Conservation (phyloP, 2,329 filamentous ascomycete genomes). For the Aureobasidium sp. region DNA sequence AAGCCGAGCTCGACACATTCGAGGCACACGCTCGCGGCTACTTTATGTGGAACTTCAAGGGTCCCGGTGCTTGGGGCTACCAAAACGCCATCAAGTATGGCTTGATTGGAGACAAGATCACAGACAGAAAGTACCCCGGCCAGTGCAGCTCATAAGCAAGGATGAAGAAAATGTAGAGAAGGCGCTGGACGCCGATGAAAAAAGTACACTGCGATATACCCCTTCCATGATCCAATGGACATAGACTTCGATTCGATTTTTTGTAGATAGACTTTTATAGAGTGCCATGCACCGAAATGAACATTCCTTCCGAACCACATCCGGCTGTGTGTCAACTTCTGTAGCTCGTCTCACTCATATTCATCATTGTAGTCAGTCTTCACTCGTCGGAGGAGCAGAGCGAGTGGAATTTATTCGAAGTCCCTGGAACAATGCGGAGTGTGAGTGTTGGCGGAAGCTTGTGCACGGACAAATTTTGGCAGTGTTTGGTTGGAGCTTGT, state of each 20-base stretch:
- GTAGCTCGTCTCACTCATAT: background rate
- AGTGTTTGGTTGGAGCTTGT: conserved; percentile 1
- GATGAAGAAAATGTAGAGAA: background rate
- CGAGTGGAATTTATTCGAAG: background rate
- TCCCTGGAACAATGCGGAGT: background rate
- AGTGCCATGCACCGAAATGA: conserved; percentile 1
- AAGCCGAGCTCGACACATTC: conserved; percentile 40
- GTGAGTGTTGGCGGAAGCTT: background rate
- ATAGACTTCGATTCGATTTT: conserved; percentile 14
- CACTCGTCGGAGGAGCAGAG: background rate
- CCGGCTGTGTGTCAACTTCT: background rate
- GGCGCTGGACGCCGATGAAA: conserved; percentile 11
- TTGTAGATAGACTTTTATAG: conserved; percentile 2
- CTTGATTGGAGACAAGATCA: conserved; percentile 34
- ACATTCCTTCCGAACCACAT: background rate
- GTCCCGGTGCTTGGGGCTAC: conserved; percentile 37
- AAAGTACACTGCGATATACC: conserved; percentile 12
- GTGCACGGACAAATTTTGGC: background rate
- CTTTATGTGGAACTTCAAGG: conserved; percentile 40
- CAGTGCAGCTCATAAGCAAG: conserved; percentile 19
- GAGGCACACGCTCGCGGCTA: conserved; percentile 34
- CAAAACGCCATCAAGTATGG: conserved; percentile 34
- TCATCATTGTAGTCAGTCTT: background rate
- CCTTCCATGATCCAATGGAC: conserved; percentile 9
- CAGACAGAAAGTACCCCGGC: conserved; percentile 23